Evolutionary conservation across 2,329 filamentous ascomycete species (phyloP).

Genomic region (Xylaria sp.): DNA sequence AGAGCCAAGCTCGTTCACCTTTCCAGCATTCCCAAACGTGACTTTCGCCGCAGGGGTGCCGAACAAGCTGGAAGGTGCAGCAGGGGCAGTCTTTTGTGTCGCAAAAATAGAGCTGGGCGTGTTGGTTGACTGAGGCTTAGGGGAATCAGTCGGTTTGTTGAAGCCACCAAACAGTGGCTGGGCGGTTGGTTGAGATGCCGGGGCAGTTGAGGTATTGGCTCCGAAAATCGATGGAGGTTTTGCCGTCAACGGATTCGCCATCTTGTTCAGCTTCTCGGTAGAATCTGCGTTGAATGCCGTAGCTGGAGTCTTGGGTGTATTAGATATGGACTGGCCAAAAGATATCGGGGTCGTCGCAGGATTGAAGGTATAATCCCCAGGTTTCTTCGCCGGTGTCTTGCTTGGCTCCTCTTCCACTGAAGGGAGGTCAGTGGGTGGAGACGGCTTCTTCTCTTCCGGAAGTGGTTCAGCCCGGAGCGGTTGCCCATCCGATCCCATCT

Average conservation of each 20-base stretch:
- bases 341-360: constrained; percentile 36
- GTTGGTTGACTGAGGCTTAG: constrained; percentile 26
- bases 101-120: constrained; percentile 28
- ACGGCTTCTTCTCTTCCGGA: constrained; percentile 21
- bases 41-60: constrained; percentile 12
- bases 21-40: constrained; percentile 18
- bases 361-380: constrained; percentile 39
- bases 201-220: constrained; percentile 9
- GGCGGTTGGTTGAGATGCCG: constrained; percentile 8
- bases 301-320: constrained; percentile 12
- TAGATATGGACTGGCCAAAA: constrained; percentile 25
- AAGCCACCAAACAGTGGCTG: constrained; percentile 27
- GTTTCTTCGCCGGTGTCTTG: constrained; percentile 35
- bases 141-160: constrained; percentile 18
- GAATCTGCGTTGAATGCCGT: constrained; percentile 10
- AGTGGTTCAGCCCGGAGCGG: constrained; percentile 33
- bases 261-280: constrained; percentile 35
- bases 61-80: constrained; percentile 22
- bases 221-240: constrained; percentile 30
- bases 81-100: constrained; percentile 20
- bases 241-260: constrained; percentile 35
- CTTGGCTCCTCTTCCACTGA: constrained; percentile 14
- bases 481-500: constrained; percentile 37
- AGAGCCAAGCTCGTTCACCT: constrained; percentile 12
- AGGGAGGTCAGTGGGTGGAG: constrained; percentile 16